Evolutionary conservation across 139 green algal species (phyloP).

Genomic region (Chlorella sp.): DNA sequence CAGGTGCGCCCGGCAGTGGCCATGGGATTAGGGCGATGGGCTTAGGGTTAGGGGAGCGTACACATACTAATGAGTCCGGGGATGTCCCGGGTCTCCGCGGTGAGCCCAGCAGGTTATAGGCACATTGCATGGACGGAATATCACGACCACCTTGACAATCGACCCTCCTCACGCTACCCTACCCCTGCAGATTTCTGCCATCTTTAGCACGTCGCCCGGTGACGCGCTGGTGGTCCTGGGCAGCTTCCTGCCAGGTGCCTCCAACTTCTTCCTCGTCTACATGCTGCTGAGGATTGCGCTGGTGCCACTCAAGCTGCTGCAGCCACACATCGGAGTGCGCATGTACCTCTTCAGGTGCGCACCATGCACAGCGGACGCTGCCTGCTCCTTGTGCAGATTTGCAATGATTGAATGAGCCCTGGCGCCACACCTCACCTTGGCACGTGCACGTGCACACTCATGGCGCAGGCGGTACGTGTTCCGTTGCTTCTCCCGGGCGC

Average conservation of each 20-base stretch:
- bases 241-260: slow-evolving; percentile 62
- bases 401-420: background rate
- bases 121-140: too few species aligned
- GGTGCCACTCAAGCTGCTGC: slow-evolving; percentile 28
- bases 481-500: slow-evolving; percentile 6
- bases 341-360: slow-evolving; percentile 33
- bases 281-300: slow-evolving; percentile 26
- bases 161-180: too few species aligned
- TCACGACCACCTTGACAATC: too few species aligned
- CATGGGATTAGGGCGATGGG: too few species aligned
- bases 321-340: slow-evolving; percentile 35
- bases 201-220: slow-evolving; percentile 12
- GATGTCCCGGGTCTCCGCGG: too few species aligned
- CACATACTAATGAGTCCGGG: too few species aligned
- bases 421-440: too few species aligned
- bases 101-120: too few species aligned
- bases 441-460: background rate
- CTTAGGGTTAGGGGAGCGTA: too few species aligned
- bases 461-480: slow-evolving; percentile 13
- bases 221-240: slow-evolving; percentile 60
- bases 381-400: background rate
- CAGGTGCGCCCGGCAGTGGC: background rate
- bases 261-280: slow-evolving; percentile 89
- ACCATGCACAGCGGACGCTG: too few species aligned
- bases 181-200: slow-evolving; percentile 18